Evolutionary conservation across 768 basidiomycete species (phyloP), one percentile per base, ranked within the genome.

Genomic region (Xerocomellus intermedius): DNA sequence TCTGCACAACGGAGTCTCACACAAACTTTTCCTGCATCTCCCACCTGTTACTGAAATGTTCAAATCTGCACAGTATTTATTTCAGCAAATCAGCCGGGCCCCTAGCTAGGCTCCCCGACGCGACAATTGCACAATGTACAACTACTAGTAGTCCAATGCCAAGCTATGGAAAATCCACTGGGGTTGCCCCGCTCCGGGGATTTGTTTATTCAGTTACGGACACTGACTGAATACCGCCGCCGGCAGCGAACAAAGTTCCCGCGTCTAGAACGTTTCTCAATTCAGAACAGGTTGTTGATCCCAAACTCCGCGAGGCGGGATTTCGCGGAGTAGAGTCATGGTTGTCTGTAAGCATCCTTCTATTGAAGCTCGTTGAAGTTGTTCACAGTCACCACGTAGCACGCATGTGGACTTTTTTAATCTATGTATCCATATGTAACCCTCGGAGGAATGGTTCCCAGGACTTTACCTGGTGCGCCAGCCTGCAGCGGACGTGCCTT

Each of bases 241-340:
- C 39, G 4, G 24, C 30, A 21, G 21, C 46, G 14, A 17, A 50
- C 42, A 24, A 41, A 14, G 22, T 28, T 46, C 16, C 32, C 38
- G 35, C 45, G 16, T 10, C 30, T 48, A 16, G 13, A 37, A 41
- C 30, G 8, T 41, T 41, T 39, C 43, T 57, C 35, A 42, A 35
- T 42, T 36, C 58, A 28, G 24, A 35, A 38, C 21, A 13, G 7
- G 32, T 17, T 26, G 26, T 52, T 41, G 42, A 42, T 50, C 53
- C 55, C 33, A 55, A 68, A 66, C 65, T 66, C 65, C 65, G 65
- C 65, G 65, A 68, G 42, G 37, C 42, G 5, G 28, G 6, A 28
- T 39, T n/a, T 56, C 64, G 64, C 64, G 64, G 64, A 65, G 66
- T 65, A 28, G 55, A n/a, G 47, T n/a, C 42, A 46, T 56, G 17